Conservation (phyloP, 1,139 yeast species). For the Meyerozyma elateridarum region DNA sequence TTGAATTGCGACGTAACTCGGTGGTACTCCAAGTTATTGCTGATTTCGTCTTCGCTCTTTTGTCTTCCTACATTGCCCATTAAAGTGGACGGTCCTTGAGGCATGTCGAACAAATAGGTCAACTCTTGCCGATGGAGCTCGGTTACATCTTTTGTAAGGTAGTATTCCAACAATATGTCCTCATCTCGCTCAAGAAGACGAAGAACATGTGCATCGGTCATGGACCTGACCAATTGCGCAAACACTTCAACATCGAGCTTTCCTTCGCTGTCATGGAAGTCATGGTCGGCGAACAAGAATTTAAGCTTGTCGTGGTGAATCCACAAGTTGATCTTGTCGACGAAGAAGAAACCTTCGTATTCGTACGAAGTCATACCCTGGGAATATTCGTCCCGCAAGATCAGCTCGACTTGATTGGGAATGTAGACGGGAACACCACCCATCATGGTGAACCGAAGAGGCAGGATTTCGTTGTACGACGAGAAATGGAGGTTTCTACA, state of each 20-base stretch:
- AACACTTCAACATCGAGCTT: constrained; percentile 16
- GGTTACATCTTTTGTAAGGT: constrained; percentile 26
- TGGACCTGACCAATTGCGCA: constrained; percentile 16
- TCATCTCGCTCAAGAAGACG: constrained; percentile 13
- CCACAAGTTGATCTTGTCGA: constrained; percentile 25
- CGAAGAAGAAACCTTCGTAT: constrained; percentile 18
- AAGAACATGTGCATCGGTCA: constrained; percentile 13
- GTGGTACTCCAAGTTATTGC: constrained; percentile 15
- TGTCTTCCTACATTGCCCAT: constrained; percentile 16
- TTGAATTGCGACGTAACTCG: constrained; percentile 16
- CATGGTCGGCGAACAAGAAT: constrained; percentile 14
- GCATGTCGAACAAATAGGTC: constrained; percentile 20
- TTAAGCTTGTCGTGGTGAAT: constrained; percentile 18
- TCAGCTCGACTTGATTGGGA: constrained; percentile 22
- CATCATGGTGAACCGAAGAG: constrained; percentile 28
- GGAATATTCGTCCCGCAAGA: constrained; percentile 25
- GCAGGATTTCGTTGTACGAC: constrained; percentile 21
- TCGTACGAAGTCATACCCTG: constrained; percentile 18
- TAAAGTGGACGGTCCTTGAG: constrained; percentile 16
- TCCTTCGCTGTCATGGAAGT: constrained; percentile 11
- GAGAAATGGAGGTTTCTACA: constrained; percentile 28
- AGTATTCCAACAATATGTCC: constrained; percentile 27
- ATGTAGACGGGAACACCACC: constrained; percentile 31
- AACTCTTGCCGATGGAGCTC: constrained; percentile 24
- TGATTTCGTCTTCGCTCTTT: constrained; percentile 11